Evolutionary conservation across 1,284 basidiomycete genomes (phyloP), one percentile per base, ranked within the genome.

Genomic region (Apiotrichum domesticum): DNA sequence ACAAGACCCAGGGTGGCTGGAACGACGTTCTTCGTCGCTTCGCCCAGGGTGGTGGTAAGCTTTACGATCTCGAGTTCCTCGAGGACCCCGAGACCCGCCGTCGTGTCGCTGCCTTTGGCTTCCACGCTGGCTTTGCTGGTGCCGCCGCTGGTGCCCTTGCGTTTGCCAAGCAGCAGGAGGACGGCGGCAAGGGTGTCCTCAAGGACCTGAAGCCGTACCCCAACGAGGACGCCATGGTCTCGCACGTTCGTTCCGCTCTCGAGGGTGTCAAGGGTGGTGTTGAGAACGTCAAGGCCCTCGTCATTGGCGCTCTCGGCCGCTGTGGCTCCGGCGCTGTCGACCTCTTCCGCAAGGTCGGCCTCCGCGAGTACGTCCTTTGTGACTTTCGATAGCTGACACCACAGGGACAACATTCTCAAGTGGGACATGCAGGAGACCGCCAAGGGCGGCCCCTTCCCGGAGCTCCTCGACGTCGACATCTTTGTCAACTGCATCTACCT

Each of bases 401-500:
- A 14, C 67, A 95, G 91, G 67, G 86, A 93, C 56, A 87, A 98
- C 74, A 97, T 99, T 68, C 53, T 92, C 77, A 94, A 97, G 81
- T 99, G 96, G 96, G 96, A 98, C 77, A 82, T 98, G 81, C 86
- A 82, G 21, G 96, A 99, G 80, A 99, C 96, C 6, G 88, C 88
- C 68, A 96, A 95, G 80, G 92, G 94, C 52, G 96, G 96, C 1
- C 96, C 96, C 0, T 99, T 98, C 82, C 79, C 85, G 61, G 94
- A 98, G 78, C 91, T 99, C 63, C 82, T 98, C 46, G 91, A 95
- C 66, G 95, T 93, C 62, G 96, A 99, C 79, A 86, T 99, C 71
- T 98, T 99, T 71, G 86, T 99, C 82, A 99, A 99, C 81, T 98
- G 96, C 84, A 99, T 99, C 77, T 98, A 99, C 79, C 87, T 99